Base-by-base conservation (phyloP, 768 basidiomycete species). In the Boletellus sp. region DNA sequence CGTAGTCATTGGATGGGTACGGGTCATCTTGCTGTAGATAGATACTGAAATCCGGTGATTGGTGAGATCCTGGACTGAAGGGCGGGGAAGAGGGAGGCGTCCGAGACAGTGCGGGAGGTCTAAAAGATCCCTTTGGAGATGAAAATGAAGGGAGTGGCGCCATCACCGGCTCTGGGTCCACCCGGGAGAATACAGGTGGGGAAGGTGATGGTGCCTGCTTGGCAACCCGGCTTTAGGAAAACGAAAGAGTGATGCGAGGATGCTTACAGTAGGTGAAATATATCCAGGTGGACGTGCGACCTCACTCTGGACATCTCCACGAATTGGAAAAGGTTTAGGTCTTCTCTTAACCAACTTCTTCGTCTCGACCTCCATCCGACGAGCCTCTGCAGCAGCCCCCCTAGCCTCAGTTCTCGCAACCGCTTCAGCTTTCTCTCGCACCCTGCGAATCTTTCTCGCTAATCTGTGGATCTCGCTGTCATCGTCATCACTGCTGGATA, bases 401-500 rank as follows among this genome's bases (percentile, higher is more conserved):
- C 50, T 54, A 11, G 55, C 55, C 26, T 58, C 51, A 10, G 56
- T 60, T 47, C 52, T 58, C 5, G 52, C 56, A 7, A 40, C 50
- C 10, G 56, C 51, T 22, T 62, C 57, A 10, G 45, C 57, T 35
- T 57, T 68, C 53, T 55, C 65, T 37, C 63, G 53, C 42, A 64
- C 57, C 45, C 57, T 70, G 34, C 64, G 70, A 16, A 63, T 67
- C 50, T 66, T 72, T 45, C 57, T 71, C 10, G 65, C 64, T 6
- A 72, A 53, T 11, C 54, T 64, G 7, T 58, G 59, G 45, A 71
- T 58, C 24, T 69, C 58, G 7, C 66, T 64, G 22, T 68, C 69
- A 11, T 75, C 75, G 11, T 74, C 73, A 15, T 78, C 78, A n/a
- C 71, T 73, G 37, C 68, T 70, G 13, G 72, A 60, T 20, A 72